Percentiles rank a stretch among this genome's conserved stretches.
Conservation (phyloP, 2,329 filamentous ascomycete genomes). For the Colletotrichum plurivorum region DNA sequence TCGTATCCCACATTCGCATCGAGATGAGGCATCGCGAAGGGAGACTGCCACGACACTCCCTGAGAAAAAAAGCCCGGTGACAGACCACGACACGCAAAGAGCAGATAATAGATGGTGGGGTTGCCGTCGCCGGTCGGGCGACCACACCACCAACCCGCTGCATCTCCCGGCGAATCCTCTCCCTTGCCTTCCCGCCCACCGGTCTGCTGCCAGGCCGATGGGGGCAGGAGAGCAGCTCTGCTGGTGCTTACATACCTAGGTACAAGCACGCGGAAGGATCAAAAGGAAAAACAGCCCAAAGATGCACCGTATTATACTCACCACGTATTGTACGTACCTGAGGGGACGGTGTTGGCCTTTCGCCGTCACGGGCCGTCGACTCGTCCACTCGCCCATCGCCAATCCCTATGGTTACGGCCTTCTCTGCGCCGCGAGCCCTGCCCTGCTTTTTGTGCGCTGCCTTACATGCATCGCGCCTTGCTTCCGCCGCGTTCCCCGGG, state of each 20-base stretch:
- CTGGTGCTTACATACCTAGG: too few relatives aligned
- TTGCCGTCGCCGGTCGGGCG: slow-evolving; percentile 15
- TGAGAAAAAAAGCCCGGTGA: neutral
- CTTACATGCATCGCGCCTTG: slow-evolving; percentile 24
- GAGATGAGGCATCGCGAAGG: slow-evolving; percentile 20
- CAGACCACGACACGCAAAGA: neutral
- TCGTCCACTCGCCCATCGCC: slow-evolving; percentile 26
- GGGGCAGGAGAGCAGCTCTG: too few relatives aligned
- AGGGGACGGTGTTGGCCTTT: slow-evolving; percentile 6
- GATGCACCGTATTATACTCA: neutral
- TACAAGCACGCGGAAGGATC: too few relatives aligned
- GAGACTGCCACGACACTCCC: neutral
- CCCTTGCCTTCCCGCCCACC: slow-evolving; percentile 27
- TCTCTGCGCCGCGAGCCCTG: too few relatives aligned
- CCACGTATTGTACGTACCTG: neutral
- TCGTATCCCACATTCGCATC: slow-evolving; percentile 14
- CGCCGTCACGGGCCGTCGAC: slow-evolving; percentile 28
- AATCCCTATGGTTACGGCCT: slow-evolving; percentile 21
- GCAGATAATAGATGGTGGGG: slow-evolving; percentile 15
- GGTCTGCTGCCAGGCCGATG: slow-evolving; percentile 21
- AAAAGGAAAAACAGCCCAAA: neutral
- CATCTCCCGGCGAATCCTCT: slow-evolving; percentile 25
- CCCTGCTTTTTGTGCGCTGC: neutral
- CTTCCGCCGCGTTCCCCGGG: slow-evolving; percentile 32
- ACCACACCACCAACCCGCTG: slow-evolving; percentile 29